Percentiles rank a stretch among this genome's conserved stretches.
phyloP scores from a whole-genome alignment of 176 grass and related monocot species.

The Lolium rigidum region DNA sequence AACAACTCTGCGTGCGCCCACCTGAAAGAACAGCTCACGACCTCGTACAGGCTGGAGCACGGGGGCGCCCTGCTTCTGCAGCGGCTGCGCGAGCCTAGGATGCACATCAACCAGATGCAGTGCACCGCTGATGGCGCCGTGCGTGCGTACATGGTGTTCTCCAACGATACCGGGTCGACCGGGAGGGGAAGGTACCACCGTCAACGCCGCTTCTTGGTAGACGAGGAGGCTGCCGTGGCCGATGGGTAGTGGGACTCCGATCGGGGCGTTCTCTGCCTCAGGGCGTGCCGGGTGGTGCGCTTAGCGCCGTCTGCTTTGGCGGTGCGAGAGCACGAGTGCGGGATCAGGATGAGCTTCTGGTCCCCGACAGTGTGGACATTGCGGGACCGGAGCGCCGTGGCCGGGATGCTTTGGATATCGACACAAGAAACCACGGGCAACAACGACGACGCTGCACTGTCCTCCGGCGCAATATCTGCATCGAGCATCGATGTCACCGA shows the following conservation, averaged over 20 bases:
- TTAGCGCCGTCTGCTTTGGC: not conserved
- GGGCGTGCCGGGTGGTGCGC: slow-evolving; percentile 45
- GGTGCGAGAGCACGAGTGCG: slow-evolving; percentile 46
- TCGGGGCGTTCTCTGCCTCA: slow-evolving; percentile 49
- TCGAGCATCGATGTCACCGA: not conserved
- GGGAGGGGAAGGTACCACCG: not conserved
- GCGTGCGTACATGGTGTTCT: slow-evolving; percentile 52
- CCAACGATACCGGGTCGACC: slow-evolving; percentile 36
- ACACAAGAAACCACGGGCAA: not conserved
- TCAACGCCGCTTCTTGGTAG: not conserved
- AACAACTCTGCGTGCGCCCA: slow-evolving; percentile 3
- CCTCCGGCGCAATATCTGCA: not conserved
- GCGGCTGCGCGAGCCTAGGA: not conserved
- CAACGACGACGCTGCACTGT: not conserved
- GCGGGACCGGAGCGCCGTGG: slow-evolving; percentile 38
- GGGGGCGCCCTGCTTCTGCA: not conserved
- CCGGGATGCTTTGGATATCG: slow-evolving; percentile 46
- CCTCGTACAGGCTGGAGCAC: slow-evolving; percentile 36
- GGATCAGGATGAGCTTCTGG: slow-evolving; percentile 73
- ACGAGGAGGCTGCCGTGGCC: slow-evolving; percentile 42
- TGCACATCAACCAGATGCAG: slow-evolving; percentile 47
- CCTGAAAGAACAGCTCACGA: not conserved
- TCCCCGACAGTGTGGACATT: slow-evolving; percentile 62
- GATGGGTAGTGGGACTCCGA: slow-evolving; percentile 60
- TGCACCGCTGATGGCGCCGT: slow-evolving; percentile 41